phyloP scores from a whole-genome alignment of 257 asterid species.

The Rehmannia glutinosa region DNA sequence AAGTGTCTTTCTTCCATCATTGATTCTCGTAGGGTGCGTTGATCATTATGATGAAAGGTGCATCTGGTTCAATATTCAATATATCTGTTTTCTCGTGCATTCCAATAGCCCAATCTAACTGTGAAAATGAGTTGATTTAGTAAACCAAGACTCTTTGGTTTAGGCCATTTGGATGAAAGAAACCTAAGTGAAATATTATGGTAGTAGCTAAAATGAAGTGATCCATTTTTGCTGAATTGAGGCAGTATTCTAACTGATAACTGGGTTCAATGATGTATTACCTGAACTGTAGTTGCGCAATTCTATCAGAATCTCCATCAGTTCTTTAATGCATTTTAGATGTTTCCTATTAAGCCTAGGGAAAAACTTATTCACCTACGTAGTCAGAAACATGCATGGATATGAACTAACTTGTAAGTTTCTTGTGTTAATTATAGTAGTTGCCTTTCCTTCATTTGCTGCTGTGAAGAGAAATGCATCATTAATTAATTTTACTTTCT shows the following conservation, averaged over 20 bases:
- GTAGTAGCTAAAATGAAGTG: background rate
- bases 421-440: slow-evolving; percentile 6
- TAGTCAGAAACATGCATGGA: background rate
- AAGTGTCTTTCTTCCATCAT: background rate
- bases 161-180: background rate
- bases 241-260: background rate
- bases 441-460: background rate
- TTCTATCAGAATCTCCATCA: background rate
- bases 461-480: background rate
- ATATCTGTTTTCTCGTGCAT: no score
- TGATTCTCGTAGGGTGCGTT: background rate
- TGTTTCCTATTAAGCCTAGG: background rate
- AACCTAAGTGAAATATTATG: background rate
- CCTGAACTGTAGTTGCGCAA: background rate
- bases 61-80: background rate
- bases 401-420: background rate
- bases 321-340: slow-evolving; percentile 5
- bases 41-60: background rate
- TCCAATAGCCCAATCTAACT: background rate
- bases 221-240: background rate
- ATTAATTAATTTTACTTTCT: background rate
- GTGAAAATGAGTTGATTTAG: background rate
- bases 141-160: background rate
- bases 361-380: background rate
- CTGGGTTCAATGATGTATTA: background rate